phyloP scores from a whole-genome alignment of 2,329 filamentous ascomycete species.

The Pseudonectria buxi region DNA sequence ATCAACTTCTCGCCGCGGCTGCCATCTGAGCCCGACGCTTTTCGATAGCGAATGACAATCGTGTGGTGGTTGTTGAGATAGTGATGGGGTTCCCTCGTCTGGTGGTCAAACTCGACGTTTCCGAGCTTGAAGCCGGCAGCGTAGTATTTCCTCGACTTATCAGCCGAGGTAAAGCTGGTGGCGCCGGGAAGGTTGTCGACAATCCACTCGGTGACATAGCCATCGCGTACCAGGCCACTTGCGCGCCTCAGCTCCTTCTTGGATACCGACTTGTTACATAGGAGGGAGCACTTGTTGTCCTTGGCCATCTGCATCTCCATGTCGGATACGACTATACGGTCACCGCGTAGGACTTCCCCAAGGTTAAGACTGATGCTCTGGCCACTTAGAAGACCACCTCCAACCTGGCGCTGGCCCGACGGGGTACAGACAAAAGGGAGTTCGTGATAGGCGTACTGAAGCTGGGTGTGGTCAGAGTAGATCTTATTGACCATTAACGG shows the following conservation, averaged over 20 bases:
- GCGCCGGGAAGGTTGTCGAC: constrained; percentile 86
- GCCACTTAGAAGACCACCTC: constrained; percentile 64
- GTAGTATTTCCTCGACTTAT: constrained; percentile 81
- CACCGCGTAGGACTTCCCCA: constrained; percentile 79
- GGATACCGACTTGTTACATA: constrained; percentile 64
- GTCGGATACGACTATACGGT: constrained; percentile 78
- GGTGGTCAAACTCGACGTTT: constrained; percentile 59
- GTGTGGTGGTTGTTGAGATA: constrained; percentile 87
- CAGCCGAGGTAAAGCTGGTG: constrained; percentile 80
- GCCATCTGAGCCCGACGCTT: constrained; percentile 61
- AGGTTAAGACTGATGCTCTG: constrained; percentile 76
- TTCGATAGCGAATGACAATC: constrained; percentile 71
- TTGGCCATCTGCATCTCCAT: constrained; percentile 73
- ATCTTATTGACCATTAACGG: constrained; percentile 89
- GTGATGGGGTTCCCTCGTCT: constrained; percentile 55
- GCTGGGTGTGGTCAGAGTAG: constrained; percentile 79
- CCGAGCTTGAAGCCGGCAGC: constrained; percentile 85
- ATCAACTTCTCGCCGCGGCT: constrained; percentile 69
- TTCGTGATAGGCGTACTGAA: constrained; percentile 89
- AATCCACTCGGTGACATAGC: constrained; percentile 89
- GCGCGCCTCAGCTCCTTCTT: constrained; percentile 60
- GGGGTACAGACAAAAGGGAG: constrained; percentile 82
- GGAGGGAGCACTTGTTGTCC: constrained; percentile 64
- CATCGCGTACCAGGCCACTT: constrained; percentile 65
- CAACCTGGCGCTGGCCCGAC: constrained; percentile 58